Conservation (phyloP, 2,329 filamentous ascomycete species). For the Zymoseptoria passerinii region DNA sequence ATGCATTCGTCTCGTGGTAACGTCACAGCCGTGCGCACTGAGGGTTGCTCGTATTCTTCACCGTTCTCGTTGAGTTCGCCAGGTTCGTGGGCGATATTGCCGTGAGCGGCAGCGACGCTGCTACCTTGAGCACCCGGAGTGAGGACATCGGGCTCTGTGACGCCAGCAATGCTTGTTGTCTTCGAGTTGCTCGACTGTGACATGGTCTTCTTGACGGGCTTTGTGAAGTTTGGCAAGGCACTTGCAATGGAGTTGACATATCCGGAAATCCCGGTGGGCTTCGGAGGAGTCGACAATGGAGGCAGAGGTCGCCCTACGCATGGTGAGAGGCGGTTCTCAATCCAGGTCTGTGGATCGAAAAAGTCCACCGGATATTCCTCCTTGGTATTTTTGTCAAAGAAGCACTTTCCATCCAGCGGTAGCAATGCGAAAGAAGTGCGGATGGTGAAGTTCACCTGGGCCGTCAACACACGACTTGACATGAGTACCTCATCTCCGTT, state of each 20-base stretch:
- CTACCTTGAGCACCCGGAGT: slow-evolving; percentile 30
- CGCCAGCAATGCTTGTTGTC: slow-evolving; percentile 12
- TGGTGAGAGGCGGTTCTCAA: slow-evolving; percentile 67
- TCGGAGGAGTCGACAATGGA: slow-evolving; percentile 34
- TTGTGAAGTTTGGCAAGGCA: slow-evolving; percentile 31
- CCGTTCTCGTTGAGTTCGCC: slow-evolving; percentile 21
- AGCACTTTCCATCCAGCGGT: slow-evolving; percentile 79
- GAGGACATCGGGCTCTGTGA: slow-evolving; percentile 20
- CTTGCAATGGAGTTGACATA: slow-evolving; percentile 42
- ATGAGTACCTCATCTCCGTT: slow-evolving; percentile 89
- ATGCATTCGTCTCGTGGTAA: slow-evolving; percentile 48
- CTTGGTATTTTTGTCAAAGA: slow-evolving; percentile 72
- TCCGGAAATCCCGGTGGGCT: slow-evolving; percentile 34
- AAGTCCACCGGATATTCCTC: slow-evolving; percentile 79
- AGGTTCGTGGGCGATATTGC: slow-evolving; percentile 34
- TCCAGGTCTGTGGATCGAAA: slow-evolving; percentile 71
- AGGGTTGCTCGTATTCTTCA: slow-evolving; percentile 10
- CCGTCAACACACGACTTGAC: slow-evolving; percentile 81
- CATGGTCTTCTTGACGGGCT: slow-evolving; percentile 19
- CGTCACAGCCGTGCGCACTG: slow-evolving; percentile 37
- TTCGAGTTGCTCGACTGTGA: slow-evolving; percentile 6
- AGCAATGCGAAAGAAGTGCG: slow-evolving; percentile 78
- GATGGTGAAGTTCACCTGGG: slow-evolving; percentile 87
- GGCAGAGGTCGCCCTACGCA: slow-evolving; percentile 64
- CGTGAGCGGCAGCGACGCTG: slow-evolving; percentile 26